These are phyloP conservation scores for Aspergillus leporis DNA, from an alignment of 495 filamentous ascomycete genomes.

Conservation along the genomic window DNA sequence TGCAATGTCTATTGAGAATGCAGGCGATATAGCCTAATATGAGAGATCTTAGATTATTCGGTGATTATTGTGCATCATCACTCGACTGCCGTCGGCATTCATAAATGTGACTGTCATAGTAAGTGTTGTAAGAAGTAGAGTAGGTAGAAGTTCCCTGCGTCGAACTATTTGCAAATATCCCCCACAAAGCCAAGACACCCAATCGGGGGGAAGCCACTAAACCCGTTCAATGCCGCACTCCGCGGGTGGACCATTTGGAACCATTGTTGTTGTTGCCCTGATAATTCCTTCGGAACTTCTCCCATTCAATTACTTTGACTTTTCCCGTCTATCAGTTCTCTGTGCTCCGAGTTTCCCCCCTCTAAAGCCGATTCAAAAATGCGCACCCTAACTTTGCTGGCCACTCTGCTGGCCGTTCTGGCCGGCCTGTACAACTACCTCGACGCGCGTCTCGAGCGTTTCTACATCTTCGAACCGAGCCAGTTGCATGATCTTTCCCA, in stretches of 20 bases:
- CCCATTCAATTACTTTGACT: background rate
- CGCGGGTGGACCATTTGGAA: background rate
- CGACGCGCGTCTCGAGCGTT: conserved; percentile 66
- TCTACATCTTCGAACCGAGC: conserved; percentile 73
- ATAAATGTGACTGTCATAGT: background rate
- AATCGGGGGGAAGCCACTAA: background rate
- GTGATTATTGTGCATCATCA: too few species aligned
- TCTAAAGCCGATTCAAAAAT: conserved; percentile 13
- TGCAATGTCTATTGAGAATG: background rate
- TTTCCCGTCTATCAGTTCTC: background rate
- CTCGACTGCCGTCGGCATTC: background rate
- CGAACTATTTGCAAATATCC: background rate
- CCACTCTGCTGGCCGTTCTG: conserved; percentile 60
- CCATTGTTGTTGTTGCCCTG: background rate
- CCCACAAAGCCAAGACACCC: background rate
- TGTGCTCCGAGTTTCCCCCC: conserved; percentile 2
- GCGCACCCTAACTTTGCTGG: conserved; percentile 54
- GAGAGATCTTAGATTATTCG: background rate
- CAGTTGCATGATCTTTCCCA: conserved; percentile 69
- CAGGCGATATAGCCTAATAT: background rate
- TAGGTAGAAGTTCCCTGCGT: background rate
- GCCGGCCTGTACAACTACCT: conserved; percentile 61
- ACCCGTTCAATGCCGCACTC: background rate
- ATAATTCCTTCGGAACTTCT: background rate
- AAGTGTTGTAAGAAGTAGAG: background rate